Evolutionary conservation across 306 rosid genomes (phyloP), one percentile per base, ranked within the genome.

Genomic region (Cicer bijugum): DNA sequence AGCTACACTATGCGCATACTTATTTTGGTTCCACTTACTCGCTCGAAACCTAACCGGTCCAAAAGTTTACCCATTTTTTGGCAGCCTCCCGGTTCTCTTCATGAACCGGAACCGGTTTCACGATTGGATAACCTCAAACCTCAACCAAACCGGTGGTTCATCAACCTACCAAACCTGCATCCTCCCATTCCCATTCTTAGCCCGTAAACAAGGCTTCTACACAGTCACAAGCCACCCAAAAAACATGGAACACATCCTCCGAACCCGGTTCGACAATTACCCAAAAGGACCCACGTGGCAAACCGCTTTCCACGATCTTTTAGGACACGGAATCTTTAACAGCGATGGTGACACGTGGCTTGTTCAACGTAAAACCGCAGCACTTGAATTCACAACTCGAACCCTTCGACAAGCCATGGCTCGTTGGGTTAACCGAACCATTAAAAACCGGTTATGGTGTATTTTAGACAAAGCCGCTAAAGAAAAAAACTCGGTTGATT

Each of bases 331-430:
- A 52, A 93, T 92, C 4, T 93, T 93, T 86, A 93, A 93, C 53
- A 91, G 97, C 65, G 98, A 93, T 48, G 96, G 98, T 0, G 97
- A 91, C 43, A 88, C 92, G 11, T 93, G 98, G 98, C 87, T 93
- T 16, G 82, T 91, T 39, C 98, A 93, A 52, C 87, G 98, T 6
- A 93, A 93, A 74, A 93, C 98, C n/a, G 98, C 98, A 1, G 98
- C 98, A 14, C 69, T 93, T 1, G 98, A 93, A 79, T 93, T 93
- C 86, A 93, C 98, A 1, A 89, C 97, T 0, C 79, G 97, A 53
- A 93, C 98, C 7, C 82, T 93, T 6, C 83, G 97, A 2, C 92
- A 85, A 52, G 98, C 97, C 53, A 93, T 93, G 98, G 94, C 89
- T 53, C 88, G 98, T 3, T 93, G 98, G 98, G 97, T 93, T 73